These are phyloP conservation scores for Xerocomus nothofagi DNA, from an alignment of 1,284 basidiomycete species.

Conservation along the genomic window DNA sequence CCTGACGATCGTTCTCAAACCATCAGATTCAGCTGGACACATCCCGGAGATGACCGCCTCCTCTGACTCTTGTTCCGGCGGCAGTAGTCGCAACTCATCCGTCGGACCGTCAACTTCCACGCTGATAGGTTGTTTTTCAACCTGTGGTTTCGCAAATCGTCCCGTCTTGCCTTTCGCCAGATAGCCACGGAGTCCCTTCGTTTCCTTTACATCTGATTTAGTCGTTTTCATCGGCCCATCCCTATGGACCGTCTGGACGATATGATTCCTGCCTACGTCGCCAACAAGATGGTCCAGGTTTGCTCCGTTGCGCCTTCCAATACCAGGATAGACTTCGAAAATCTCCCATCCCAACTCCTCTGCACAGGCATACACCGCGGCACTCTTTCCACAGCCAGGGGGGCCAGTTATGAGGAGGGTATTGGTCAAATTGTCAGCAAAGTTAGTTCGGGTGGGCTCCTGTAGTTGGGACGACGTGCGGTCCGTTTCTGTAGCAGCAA, in stretches of 20 bases:
- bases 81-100: neutral
- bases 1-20: conserved; percentile 37
- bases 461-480: conserved; percentile 6
- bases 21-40: conserved; percentile 19
- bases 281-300: conserved; percentile 84
- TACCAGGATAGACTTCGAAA: conserved; percentile 97
- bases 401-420: conserved; percentile 86
- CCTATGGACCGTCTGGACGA: conserved; percentile 46
- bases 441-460: conserved; percentile 24
- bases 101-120: conserved; percentile 15
- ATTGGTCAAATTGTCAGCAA: conserved; percentile 66
- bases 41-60: conserved; percentile 1
- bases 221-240: conserved; percentile 13
- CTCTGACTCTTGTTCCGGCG: conserved; percentile 3
- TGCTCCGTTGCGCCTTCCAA: conserved; percentile 80
- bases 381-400: conserved; percentile 87
- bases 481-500: conserved; percentile 13
- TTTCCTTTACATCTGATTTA: conserved; percentile 5
- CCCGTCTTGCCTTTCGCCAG: conserved; percentile 13
- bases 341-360: conserved; percentile 93
- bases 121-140: conserved; percentile 21
- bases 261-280: conserved; percentile 91
- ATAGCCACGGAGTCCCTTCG: conserved; percentile 14
- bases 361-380: conserved; percentile 90
- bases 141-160: neutral